phyloP scores from a whole-genome alignment of 805 yeast species.

The Ogataea paraovalis region DNA sequence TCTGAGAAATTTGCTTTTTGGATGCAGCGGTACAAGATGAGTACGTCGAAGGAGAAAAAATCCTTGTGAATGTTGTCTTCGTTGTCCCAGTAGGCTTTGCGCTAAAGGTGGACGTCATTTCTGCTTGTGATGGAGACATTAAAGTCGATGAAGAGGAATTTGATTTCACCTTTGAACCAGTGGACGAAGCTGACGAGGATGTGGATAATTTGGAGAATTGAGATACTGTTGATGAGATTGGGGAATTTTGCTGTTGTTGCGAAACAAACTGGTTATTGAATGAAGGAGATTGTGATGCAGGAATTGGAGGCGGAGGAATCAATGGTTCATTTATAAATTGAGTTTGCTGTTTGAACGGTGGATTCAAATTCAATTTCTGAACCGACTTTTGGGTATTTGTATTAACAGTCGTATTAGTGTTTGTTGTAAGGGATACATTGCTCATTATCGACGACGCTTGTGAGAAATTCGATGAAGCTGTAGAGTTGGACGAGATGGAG shows the following conservation, averaged over 20 bases:
- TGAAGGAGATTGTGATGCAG: background rate
- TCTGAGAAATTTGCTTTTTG: background rate
- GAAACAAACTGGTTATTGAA: background rate
- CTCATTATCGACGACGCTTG: background rate
- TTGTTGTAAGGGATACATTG: background rate
- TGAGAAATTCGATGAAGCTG: background rate
- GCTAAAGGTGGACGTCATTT: background rate
- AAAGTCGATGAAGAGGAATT: background rate
- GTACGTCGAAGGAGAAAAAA: background rate
- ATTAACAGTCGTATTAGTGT: background rate
- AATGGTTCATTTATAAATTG: background rate
- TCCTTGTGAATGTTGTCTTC: background rate
- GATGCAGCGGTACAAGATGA: background rate
- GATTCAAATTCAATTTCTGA: background rate
- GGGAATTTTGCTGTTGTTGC: slow-evolving; percentile 10
- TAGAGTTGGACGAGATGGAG: slow-evolving; percentile 15
- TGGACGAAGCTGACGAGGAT: slow-evolving; percentile 2
- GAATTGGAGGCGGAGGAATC: slow-evolving; percentile 4
- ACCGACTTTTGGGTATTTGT: background rate
- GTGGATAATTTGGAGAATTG: slow-evolving; percentile 19
- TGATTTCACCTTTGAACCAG: background rate
- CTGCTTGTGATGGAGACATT: background rate
- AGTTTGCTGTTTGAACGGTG: background rate
- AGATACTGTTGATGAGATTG: slow-evolving; percentile 19
- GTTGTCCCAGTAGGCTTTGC: background rate